Evolutionary conservation across 306 rosid genomes (phyloP).

Genomic region (Sophora flavescens): DNA sequence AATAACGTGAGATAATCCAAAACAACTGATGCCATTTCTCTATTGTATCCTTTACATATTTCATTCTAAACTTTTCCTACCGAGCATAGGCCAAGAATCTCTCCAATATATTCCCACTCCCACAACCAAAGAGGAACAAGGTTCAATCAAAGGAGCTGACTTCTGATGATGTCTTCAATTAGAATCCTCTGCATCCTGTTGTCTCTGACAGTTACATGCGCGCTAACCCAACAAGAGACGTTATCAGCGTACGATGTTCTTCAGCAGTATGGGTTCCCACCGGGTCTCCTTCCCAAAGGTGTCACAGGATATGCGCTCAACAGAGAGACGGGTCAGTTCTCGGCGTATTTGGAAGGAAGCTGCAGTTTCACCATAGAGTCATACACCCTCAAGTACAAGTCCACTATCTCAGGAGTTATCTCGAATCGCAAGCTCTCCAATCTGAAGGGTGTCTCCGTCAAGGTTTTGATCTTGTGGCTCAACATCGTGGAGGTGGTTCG

Average conservation of each 20-base stretch:
- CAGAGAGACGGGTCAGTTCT: constrained; percentile 55
- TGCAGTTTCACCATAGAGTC: constrained; percentile 55
- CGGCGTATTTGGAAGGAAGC: constrained; percentile 42
- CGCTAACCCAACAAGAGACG: constrained; percentile 19
- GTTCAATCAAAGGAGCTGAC: neutral
- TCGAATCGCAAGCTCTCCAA: constrained; percentile 51
- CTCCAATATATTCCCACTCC: constrained; percentile 1
- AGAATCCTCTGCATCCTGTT: constrained; percentile 1
- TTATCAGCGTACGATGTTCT: constrained; percentile 65
- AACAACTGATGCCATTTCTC: too few relatives aligned
- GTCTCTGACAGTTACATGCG: neutral
- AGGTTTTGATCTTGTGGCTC: constrained; percentile 62
- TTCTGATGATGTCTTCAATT: neutral
- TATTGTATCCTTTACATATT: neutral
- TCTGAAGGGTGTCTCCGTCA: constrained; percentile 63
- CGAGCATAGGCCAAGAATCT: neutral
- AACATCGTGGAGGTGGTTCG: constrained; percentile 60
- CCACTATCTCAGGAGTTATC: constrained; percentile 59
- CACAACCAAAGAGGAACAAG: neutral
- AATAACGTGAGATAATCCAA: too few relatives aligned
- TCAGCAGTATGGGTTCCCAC: constrained; percentile 60
- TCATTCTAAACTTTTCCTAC: neutral
- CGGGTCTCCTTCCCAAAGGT: constrained; percentile 71
- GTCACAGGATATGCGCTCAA: constrained; percentile 59
- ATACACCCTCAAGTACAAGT: constrained; percentile 53